phyloP scores from a whole-genome alignment of 192 early-diverging fungal species.

The Lunasporangiospora selenospora region DNA sequence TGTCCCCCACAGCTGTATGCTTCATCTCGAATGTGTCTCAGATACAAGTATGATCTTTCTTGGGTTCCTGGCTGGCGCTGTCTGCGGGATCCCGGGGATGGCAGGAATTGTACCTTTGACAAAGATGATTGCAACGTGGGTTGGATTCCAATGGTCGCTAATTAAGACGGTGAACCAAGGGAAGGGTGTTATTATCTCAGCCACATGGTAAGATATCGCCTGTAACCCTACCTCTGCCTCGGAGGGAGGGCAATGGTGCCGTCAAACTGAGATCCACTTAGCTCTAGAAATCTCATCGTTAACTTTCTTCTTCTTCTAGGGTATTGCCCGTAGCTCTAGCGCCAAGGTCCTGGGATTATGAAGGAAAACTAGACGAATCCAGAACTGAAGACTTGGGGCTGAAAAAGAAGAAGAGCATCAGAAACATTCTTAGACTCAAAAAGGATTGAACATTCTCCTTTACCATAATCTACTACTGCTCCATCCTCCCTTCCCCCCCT shows the following conservation, averaged over 20 bases:
- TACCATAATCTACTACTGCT: background rate
- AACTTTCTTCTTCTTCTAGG: background rate
- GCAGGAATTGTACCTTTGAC: slow-evolving; percentile 32
- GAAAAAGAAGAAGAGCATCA: too few relatives aligned
- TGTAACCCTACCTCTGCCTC: background rate
- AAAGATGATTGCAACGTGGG: slow-evolving; percentile 52
- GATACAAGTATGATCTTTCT: slow-evolving; percentile 41
- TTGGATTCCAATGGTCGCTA: slow-evolving; percentile 45
- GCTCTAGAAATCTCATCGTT: background rate
- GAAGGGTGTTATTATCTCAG: slow-evolving; percentile 47
- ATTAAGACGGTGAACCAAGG: slow-evolving; percentile 49
- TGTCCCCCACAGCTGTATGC: slow-evolving; percentile 45
- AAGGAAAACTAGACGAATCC: background rate
- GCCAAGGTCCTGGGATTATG: slow-evolving; percentile 12
- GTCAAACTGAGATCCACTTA: background rate
- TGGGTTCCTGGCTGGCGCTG: slow-evolving; percentile 26
- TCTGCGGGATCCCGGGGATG: slow-evolving; percentile 16
- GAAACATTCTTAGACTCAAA: too few relatives aligned
- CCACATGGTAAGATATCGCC: slow-evolving; percentile 42
- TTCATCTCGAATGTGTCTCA: slow-evolving; percentile 34
- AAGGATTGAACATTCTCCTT: slow-evolving; percentile 1
- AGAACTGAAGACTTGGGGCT: background rate
- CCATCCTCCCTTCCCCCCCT: background rate
- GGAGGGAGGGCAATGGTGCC: background rate
- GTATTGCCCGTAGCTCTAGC: slow-evolving; percentile 16